These are phyloP conservation scores for Astrothelium macrocarpum DNA, from an alignment of 495 filamentous ascomycete species.

Conservation along the genomic window DNA sequence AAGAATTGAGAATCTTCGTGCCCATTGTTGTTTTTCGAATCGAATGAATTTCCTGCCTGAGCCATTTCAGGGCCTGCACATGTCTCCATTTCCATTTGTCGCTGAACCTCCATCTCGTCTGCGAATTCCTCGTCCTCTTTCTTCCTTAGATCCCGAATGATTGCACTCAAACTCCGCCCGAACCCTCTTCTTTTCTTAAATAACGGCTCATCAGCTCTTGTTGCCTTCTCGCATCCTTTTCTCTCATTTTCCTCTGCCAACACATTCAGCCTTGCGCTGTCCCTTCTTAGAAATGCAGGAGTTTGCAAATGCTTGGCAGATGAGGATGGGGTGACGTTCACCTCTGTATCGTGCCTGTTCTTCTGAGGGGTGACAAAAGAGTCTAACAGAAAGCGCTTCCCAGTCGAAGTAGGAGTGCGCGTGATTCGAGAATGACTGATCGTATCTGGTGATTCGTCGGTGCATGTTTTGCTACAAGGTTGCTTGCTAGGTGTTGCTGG, in stretches of 20 bases:
- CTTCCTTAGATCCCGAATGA: slow-evolving; percentile 67
- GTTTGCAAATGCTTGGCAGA: slow-evolving; percentile 52
- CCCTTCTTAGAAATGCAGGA: slow-evolving; percentile 64
- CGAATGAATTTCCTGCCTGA: not conserved
- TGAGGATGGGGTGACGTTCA: slow-evolving; percentile 37
- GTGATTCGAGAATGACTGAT: slow-evolving; percentile 28
- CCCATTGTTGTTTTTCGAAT: slow-evolving; percentile 11
- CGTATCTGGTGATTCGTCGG: not conserved
- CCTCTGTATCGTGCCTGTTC: slow-evolving; percentile 20
- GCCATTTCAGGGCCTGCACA: not conserved
- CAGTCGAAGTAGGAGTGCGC: slow-evolving; percentile 53
- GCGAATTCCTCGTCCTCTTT: slow-evolving; percentile 58
- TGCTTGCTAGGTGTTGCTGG: slow-evolving; percentile 36
- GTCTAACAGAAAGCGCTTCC: slow-evolving; percentile 52
- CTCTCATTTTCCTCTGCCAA: slow-evolving; percentile 34
- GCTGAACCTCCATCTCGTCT: slow-evolving; percentile 60
- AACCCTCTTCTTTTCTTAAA: slow-evolving; percentile 45
- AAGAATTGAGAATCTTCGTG: slow-evolving; percentile 31
- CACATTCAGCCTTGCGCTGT: slow-evolving; percentile 37
- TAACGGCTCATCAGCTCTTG: slow-evolving; percentile 28
- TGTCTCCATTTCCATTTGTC: slow-evolving; percentile 60
- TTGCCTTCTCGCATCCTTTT: slow-evolving; percentile 8
- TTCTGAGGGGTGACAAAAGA: slow-evolving; percentile 54
- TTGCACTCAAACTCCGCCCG: slow-evolving; percentile 63
- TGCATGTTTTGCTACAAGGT: not conserved